These are phyloP conservation scores for Talaromyces funiculosus DNA, from an alignment of 2,329 filamentous ascomycete species.

Conservation along the genomic window DNA sequence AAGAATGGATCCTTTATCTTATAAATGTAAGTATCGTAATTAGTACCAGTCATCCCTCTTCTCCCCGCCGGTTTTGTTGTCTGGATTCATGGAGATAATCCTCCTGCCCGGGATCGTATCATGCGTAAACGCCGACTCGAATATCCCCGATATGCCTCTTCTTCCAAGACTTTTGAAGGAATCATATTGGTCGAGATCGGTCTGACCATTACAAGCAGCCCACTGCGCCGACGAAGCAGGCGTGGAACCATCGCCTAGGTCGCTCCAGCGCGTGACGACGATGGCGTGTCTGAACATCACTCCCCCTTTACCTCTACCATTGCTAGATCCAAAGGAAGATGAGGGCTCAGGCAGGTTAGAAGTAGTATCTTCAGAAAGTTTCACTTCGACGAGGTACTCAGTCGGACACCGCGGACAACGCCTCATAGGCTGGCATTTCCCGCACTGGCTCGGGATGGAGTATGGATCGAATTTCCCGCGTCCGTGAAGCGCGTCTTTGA, in stretches of 20 bases:
- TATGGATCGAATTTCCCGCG: slow-evolving; percentile 28
- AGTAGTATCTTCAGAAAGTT: slow-evolving; percentile 51
- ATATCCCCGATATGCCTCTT: slow-evolving; percentile 53
- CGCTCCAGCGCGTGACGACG: slow-evolving; percentile 57
- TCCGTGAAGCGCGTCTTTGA: slow-evolving; percentile 29
- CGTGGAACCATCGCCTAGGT: slow-evolving; percentile 52
- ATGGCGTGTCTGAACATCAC: slow-evolving; percentile 53
- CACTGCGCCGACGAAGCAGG: slow-evolving; percentile 48
- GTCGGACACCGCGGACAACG: slow-evolving; percentile 58
- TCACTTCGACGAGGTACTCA: slow-evolving; percentile 58
- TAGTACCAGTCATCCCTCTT: slow-evolving; percentile 56
- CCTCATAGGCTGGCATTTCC: slow-evolving; percentile 53
- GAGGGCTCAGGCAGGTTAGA: not conserved
- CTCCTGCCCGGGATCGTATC: slow-evolving; percentile 53
- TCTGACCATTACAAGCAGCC: slow-evolving; percentile 45
- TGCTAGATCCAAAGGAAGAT: not conserved
- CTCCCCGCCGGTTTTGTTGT: slow-evolving; percentile 49
- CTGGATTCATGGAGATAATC: slow-evolving; percentile 55
- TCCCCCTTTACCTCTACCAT: not conserved
- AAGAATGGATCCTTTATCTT: not conserved
- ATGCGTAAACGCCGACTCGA: slow-evolving; percentile 52
- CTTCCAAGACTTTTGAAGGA: slow-evolving; percentile 51
- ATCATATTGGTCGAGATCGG: slow-evolving; percentile 37
- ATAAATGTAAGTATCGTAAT: slow-evolving; percentile 14
- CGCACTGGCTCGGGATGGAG: slow-evolving; percentile 48